These are phyloP conservation scores for Vaccinium macrocarpon DNA, from an alignment of 148 eudicot species.

Conservation along the genomic window DNA sequence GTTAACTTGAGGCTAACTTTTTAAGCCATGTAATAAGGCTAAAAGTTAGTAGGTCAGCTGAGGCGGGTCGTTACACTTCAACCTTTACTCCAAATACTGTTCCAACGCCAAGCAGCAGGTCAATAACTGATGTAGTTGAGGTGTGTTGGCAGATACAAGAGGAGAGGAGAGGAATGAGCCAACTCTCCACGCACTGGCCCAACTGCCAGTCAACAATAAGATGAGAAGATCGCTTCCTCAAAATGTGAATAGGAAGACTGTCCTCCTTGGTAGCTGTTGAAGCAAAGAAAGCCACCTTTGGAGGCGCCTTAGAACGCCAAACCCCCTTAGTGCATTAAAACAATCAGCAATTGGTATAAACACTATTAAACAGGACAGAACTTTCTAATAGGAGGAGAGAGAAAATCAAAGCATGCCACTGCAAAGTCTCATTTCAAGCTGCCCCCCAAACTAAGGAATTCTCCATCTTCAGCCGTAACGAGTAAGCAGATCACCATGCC, in stretches of 20 bases:
- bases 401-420: not conserved
- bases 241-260: not conserved
- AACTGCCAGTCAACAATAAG: too few species aligned
- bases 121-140: too few species aligned
- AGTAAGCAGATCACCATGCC: not conserved
- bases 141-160: too few species aligned
- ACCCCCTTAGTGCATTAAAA: not conserved
- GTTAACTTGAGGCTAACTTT: too few species aligned
- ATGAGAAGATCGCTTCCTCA: not conserved
- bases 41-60: too few species aligned
- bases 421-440: not conserved
- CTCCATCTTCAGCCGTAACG: not conserved
- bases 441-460: not conserved
- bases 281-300: not conserved
- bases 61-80: too few species aligned
- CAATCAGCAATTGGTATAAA: not conserved
- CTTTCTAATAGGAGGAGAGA: not conserved
- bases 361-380: not conserved
- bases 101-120: too few species aligned
- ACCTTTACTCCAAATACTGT: too few species aligned
- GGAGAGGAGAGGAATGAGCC: too few species aligned
- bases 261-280: not conserved
- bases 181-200: too few species aligned
- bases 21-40: too few species aligned
- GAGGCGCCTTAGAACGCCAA: not conserved